Percentiles rank a stretch among this genome's conserved stretches.
These are phyloP conservation scores for Ramularia endophylla DNA, from an alignment of 2,329 filamentous ascomycete genomes.

Conservation along the genomic window DNA sequence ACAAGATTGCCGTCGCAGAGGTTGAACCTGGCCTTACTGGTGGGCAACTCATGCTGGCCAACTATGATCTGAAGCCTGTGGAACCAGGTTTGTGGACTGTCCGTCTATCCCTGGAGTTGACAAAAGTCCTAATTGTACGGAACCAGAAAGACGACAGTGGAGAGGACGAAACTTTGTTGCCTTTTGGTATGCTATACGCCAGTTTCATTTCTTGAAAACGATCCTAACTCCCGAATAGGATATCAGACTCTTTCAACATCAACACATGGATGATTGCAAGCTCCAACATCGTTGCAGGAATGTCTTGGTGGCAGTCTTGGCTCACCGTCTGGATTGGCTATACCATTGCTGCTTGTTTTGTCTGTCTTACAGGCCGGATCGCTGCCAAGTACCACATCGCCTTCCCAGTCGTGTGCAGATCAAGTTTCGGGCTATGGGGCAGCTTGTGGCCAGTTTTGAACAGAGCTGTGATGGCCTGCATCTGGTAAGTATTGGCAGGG, in stretches of 20 bases:
- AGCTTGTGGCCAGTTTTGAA: conserved; percentile 86
- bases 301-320: conserved; percentile 47
- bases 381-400: conserved; percentile 84
- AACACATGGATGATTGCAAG: conserved; percentile 70
- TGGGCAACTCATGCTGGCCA: conserved; percentile 79
- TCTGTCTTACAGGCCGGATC: conserved; percentile 69
- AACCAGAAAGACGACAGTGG: conserved; percentile 62
- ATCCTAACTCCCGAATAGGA: too few relatives aligned
- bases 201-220: too few relatives aligned
- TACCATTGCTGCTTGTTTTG: conserved; percentile 65
- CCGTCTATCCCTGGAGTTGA: too few relatives aligned
- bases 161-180: conserved; percentile 80
- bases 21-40: conserved; percentile 70
- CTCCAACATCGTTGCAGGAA: conserved; percentile 69
- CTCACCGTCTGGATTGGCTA: conserved; percentile 60
- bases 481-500: conserved; percentile 62
- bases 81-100: conserved; percentile 52
- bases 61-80: conserved; percentile 56
- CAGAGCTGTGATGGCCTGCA: conserved; percentile 76
- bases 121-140: too few relatives aligned
- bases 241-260: conserved; percentile 81
- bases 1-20: conserved; percentile 62
- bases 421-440: conserved; percentile 85
- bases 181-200: too few relatives aligned
- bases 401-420: conserved; percentile 72